Evolutionary conservation across 2,329 filamentous ascomycete genomes (phyloP).

Genomic region (Chrysoporthe cubensis): DNA sequence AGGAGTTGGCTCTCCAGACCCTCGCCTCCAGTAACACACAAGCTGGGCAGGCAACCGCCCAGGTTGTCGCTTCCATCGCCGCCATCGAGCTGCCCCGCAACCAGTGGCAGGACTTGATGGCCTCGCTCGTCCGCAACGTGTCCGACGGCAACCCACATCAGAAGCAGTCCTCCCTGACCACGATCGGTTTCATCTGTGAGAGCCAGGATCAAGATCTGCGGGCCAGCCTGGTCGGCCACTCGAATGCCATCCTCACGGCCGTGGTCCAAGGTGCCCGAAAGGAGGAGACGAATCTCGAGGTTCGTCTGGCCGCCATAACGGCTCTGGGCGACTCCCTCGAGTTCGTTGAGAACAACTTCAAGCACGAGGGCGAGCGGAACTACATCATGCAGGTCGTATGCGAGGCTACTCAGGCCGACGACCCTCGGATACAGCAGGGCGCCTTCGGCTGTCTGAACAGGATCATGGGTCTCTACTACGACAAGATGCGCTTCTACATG

Average conservation of each 20-base stretch:
- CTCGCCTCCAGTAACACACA: conserved; percentile 77
- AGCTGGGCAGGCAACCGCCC: conserved; percentile 86
- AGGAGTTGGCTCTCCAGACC: conserved; percentile 87
- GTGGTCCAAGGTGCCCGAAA: conserved; percentile 97
- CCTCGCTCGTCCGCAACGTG: conserved; percentile 86
- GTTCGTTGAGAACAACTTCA: conserved; percentile 98
- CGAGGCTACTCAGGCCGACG: conserved; percentile 93
- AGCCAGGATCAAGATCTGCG: conserved; percentile 88
- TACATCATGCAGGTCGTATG: conserved; percentile 99
- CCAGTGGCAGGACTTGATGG: conserved; percentile 93
- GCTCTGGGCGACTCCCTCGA: conserved; percentile 95
- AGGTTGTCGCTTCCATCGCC: conserved; percentile 94
- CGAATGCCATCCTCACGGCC: conserved; percentile 95
- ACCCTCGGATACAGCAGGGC: conserved; percentile 90
- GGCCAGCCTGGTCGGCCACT: conserved; percentile 79
- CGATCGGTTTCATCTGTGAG: conserved; percentile 99
- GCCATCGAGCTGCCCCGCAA: conserved; percentile 90
- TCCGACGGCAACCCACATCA: conserved; percentile 83
- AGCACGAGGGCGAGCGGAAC: conserved; percentile 98
- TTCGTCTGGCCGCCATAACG: conserved; percentile 89
- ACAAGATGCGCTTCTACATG: conserved; percentile 99
- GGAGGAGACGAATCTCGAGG: conserved; percentile 89
- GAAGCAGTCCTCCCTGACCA: conserved; percentile 91
- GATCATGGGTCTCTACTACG: conserved; percentile 98
- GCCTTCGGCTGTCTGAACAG: conserved; percentile 97